Base-by-base conservation (phyloP, 768 basidiomycete species). In the Asterophora parasitica region DNA sequence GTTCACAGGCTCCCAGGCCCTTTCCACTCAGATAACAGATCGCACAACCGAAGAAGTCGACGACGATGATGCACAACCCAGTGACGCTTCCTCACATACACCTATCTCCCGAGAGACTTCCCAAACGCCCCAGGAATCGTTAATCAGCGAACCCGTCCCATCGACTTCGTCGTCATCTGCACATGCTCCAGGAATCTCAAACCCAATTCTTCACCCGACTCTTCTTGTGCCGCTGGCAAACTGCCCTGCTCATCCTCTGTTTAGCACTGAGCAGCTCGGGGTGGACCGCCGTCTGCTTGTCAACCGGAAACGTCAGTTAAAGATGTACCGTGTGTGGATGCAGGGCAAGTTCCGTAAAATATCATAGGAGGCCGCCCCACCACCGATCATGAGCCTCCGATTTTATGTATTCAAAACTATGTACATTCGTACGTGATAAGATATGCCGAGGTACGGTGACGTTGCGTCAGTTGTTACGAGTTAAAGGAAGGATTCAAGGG, bases 321-420 rank as follows among this genome's bases (percentile, higher is more conserved):
- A 95, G 66, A 99, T 99, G 96, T 97, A 95, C 63, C 75, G 96
- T 38, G 87, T 93, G 0, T 95, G 92, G 92, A 82, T 93, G 83
- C 92, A 94, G 65, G 89, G 81, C 0, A 86, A 84, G 60, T 92
- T 92, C 60, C 71, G 73, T 49, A 88, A 85, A 62, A 32, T 73
- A 23, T 37, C 36, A 36, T 32, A 17, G 42, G 30, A 26, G 44
- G 38, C 38, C 37, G 20, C 23, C 27, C 6, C 7, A 9, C 30
- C 3, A 9, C 3, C 30, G 12, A 9, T 3, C 30, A n/a, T 3
- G 9, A n/a, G n/a, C n/a, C 34, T 8, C 11, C 19, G 32, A 44
- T 35, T n/a, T n/a, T 16, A 34, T 34, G 1, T 27, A 17, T 26
- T 16, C 10, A 36, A 47, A 27, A 23, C 23, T 23, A 23, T 23